phyloP scores from a whole-genome alignment of 352 stramenopile genomes.

The Phytophthora fragariaefolia region DNA sequence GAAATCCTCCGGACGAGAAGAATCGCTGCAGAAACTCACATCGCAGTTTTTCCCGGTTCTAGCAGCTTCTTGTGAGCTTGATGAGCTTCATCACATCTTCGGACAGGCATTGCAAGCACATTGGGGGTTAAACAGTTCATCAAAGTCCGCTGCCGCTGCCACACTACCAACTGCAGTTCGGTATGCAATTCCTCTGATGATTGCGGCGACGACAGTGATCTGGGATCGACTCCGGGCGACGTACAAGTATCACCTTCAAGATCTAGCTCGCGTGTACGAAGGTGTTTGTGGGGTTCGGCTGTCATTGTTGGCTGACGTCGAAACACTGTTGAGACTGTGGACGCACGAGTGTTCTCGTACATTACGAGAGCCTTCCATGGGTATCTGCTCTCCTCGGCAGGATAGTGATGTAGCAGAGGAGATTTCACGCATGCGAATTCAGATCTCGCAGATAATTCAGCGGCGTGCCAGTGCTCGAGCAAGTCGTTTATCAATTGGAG shows the following conservation, averaged over 20 bases:
- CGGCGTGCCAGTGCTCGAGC: constrained; percentile 35
- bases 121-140: not conserved
- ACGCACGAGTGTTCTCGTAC: constrained; percentile 53
- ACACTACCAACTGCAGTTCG: constrained; percentile 26
- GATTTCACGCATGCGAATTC: constrained; percentile 24
- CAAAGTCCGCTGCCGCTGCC: not conserved
- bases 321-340: constrained; percentile 58
- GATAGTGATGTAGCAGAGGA: constrained; percentile 16
- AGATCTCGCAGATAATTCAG: constrained; percentile 26
- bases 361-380: constrained; percentile 39
- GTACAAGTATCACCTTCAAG: constrained; percentile 53
- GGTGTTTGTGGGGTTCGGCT: constrained; percentile 49
- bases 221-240: constrained; percentile 53
- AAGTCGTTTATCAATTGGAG: constrained; percentile 25
- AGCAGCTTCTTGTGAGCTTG: constrained; percentile 21
- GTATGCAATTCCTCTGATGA: constrained; percentile 33
- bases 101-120: constrained; percentile 22
- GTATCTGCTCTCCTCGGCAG: constrained; percentile 9
- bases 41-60: constrained; percentile 46
- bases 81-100: constrained; percentile 51
- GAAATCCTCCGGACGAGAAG: not conserved
- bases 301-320: constrained; percentile 43
- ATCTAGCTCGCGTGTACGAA: constrained; percentile 55
- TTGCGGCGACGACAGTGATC: constrained; percentile 52
- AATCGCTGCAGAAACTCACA: constrained; percentile 29